Base-by-base conservation (phyloP, 73 alveolate species). In the Durusdinium trenchii region DNA sequence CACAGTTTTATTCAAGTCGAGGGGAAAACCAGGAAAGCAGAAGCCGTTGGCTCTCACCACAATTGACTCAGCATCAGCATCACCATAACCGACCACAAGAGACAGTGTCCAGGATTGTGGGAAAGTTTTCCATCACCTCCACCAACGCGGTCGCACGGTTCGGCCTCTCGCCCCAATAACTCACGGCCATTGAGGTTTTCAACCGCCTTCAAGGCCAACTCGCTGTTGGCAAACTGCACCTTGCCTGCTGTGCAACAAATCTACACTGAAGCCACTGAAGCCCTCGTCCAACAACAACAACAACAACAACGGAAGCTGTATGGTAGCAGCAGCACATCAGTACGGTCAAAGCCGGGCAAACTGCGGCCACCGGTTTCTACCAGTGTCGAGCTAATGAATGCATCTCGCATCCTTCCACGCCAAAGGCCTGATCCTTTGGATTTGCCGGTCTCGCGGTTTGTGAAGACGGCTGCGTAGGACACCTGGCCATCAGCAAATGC, bases 381-480 rank as follows among this genome's bases (percentile, higher is more conserved):
- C n/a, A n/a, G n/a, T n/a, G n/a, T n/a, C n/a, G n/a, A n/a, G n/a
- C n/a, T n/a, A n/a, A n/a, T n/a, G n/a, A n/a, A n/a, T n/a, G n/a
- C n/a, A n/a, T n/a, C n/a, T n/a, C n/a, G n/a, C n/a, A n/a, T n/a
- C n/a, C n/a, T 73, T 36, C 36, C 57, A 54, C 38, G 40, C 67
- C 35, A 67, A 30, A 43, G n/a, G 89, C 98, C 98, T 91, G 98
- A 91, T 7, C 98, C 98, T 71, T 91, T 91, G 98, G 98, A 91
- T 71, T 91, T 91, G 45, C 98, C 98, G 6, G 61, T 91, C 38
- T 91, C 98, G 50, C 85, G 84, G 78, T 91, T 91, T 76, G 89
- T 91, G 47, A 91, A 91, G 90, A 91, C 98, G 16, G 98, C 98
- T 4, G 98, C 98, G 35, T 91, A 91, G 90, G 60, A 30, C 32